Base-by-base conservation (phyloP, 176 grass and related monocot genomes). In the Eleusine coracana region DNA sequence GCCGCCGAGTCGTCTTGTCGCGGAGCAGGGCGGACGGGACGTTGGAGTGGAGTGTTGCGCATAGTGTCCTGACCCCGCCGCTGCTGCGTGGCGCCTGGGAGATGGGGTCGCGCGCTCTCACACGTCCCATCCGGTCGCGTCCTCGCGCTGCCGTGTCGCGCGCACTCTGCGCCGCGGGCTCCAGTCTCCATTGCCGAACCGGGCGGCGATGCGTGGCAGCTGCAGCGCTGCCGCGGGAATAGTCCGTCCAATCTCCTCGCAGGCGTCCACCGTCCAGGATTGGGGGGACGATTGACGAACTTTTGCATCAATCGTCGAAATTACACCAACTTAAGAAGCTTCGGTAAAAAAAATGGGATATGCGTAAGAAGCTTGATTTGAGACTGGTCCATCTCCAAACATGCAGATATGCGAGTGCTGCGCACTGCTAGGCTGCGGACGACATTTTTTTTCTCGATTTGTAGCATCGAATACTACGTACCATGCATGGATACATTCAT, bases 41-140 rank as follows among this genome's bases (percentile, higher is more conserved):
- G 78, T 81, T 59, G 71, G 85, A 40, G 50, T 68, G 70, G 59
- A 80, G 51, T 36, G 60, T 69, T 78, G 46, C 62, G 73, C 11
- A 23, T 39, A 13, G 23, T 28, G 34, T 21, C 52, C 25, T 25
- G 25, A 25, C 25, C 25, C 25, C 25, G 25, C 25, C 25, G 25
- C 80, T 66, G 28, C 56, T 71, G 50, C 65, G 10, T 70, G 16
- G 21, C n/a, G 13, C 5, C 39, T 34, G 31, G 31, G 31, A 34
- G 31, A 34, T 34, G 28, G 75, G 67, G 49, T 69, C 56, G 34
- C 17, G 11, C 77, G 58, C 78, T 85, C 85, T 75, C 78, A 76
- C 28, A 64, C 79, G 65, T 82, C 85, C 65, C 65, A 16, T 87
- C 85, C n/a, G 52, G 64, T 82, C 85, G 6, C 65, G 52, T 63